These are phyloP conservation scores for Triticum timopheevii DNA, from an alignment of 176 grass and related monocot genomes.

Conservation along the genomic window DNA sequence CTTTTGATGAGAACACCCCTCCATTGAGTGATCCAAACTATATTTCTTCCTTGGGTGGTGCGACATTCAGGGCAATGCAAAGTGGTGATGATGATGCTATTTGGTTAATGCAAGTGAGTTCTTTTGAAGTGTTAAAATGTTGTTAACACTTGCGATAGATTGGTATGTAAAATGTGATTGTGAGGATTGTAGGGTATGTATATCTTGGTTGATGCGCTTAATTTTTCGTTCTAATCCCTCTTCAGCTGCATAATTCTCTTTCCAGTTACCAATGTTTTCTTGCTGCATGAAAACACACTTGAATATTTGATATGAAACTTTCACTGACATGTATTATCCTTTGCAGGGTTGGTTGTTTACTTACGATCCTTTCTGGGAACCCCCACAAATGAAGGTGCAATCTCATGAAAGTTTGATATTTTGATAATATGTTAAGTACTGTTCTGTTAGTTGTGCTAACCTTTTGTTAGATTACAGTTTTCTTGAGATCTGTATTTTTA, in stretches of 20 bases:
- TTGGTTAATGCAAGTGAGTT: constrained; percentile 93
- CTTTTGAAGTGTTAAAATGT: not conserved
- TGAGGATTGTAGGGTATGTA: not conserved
- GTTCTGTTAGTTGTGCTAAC: constrained; percentile 8
- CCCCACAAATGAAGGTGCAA: constrained; percentile 87
- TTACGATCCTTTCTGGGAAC: constrained; percentile 91
- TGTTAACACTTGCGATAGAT: not conserved
- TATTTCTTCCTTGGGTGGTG: constrained; percentile 81
- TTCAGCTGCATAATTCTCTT: constrained; percentile 15
- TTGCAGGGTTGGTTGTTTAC: constrained; percentile 87
- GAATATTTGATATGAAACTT: constrained; percentile 11
- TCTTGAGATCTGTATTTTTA: constrained; percentile 12
- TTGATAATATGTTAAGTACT: constrained; percentile 6
- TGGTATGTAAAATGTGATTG: constrained; percentile 10
- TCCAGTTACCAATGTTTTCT: not conserved
- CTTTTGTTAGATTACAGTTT: not conserved
- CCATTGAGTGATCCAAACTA: constrained; percentile 75
- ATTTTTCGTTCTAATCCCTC: not conserved
- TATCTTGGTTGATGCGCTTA: constrained; percentile 8
- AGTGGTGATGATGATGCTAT: constrained; percentile 71
- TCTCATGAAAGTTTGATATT: constrained; percentile 12
- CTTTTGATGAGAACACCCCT: constrained; percentile 94
- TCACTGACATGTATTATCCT: constrained; percentile 22
- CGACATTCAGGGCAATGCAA: constrained; percentile 82
- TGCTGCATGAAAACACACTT: constrained; percentile 7